Conservation (phyloP, 2,329 filamentous ascomycete species). For the Stemphylium lycopersici region DNA sequence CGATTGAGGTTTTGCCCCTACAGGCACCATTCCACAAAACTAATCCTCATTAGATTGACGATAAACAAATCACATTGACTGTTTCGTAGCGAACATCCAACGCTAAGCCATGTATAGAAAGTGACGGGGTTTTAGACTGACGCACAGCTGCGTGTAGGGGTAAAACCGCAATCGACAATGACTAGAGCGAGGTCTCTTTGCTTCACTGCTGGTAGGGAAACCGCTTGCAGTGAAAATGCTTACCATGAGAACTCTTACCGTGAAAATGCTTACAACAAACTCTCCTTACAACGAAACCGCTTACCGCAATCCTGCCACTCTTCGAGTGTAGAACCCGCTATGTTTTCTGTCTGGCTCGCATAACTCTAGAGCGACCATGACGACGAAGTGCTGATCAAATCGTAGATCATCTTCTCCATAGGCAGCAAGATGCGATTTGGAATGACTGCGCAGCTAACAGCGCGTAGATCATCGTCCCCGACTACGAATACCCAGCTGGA, state of each 20-base stretch:
- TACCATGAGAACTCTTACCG: no score
- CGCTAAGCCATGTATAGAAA: background rate
- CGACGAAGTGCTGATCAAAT: background rate
- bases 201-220: no score
- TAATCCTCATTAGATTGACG: background rate
- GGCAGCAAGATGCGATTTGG: background rate
- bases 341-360: no score
- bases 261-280: no score
- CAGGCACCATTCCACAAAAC: background rate
- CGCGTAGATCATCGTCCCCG: background rate
- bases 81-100: background rate
- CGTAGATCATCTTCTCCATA: background rate
- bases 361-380: no score
- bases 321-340: no score
- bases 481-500: background rate
- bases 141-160: background rate
- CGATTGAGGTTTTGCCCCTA: conserved; percentile 13
- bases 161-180: background rate
- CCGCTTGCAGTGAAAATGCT: no score
- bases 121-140: background rate
- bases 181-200: background rate
- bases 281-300: no score
- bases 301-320: no score
- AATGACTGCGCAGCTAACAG: background rate
- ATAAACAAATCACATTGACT: background rate